These are phyloP conservation scores for Camellia lanceoleosa DNA, from an alignment of 148 eudicot genomes.

Conservation along the genomic window DNA sequence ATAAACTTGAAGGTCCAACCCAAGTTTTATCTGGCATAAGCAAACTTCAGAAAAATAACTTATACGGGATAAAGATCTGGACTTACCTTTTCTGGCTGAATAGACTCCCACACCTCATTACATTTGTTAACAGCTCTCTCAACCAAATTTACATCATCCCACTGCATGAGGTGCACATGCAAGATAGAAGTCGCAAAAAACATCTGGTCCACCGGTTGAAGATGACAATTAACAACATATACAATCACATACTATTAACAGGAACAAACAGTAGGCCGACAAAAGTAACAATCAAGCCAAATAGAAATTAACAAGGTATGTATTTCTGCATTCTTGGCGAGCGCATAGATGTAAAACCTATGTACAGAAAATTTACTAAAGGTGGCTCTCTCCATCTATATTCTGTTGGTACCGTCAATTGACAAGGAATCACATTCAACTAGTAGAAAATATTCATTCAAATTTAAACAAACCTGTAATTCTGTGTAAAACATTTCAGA, in stretches of 20 bases:
- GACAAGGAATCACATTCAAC: neutral
- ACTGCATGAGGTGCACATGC: conserved; percentile 91
- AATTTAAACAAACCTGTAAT: conserved; percentile 66
- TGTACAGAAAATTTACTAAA: neutral
- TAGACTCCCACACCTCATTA: conserved; percentile 71
- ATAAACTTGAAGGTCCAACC: neutral
- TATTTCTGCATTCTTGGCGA: neutral
- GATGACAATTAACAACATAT: conserved; percentile 15
- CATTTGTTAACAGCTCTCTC: conserved; percentile 73
- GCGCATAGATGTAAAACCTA: neutral
- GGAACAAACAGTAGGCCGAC: conserved; percentile 5
- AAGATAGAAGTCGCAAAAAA: conserved; percentile 87
- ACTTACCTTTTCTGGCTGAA: conserved; percentile 70
- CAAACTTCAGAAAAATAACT: neutral
- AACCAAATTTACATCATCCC: conserved; percentile 68
- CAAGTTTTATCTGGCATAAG: conserved; percentile 2
- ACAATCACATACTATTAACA: conserved; percentile 9
- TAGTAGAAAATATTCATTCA: neutral
- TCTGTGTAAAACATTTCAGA: conserved; percentile 78
- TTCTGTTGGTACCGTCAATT: neutral
- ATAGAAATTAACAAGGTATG: conserved; percentile 6
- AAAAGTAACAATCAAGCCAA: neutral
- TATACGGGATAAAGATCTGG: neutral
- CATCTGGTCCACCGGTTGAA: conserved; percentile 55
- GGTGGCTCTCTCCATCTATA: conserved; percentile 7